Conservation (phyloP, 176 grass and related monocot genomes). For the Musa beccarii region DNA sequence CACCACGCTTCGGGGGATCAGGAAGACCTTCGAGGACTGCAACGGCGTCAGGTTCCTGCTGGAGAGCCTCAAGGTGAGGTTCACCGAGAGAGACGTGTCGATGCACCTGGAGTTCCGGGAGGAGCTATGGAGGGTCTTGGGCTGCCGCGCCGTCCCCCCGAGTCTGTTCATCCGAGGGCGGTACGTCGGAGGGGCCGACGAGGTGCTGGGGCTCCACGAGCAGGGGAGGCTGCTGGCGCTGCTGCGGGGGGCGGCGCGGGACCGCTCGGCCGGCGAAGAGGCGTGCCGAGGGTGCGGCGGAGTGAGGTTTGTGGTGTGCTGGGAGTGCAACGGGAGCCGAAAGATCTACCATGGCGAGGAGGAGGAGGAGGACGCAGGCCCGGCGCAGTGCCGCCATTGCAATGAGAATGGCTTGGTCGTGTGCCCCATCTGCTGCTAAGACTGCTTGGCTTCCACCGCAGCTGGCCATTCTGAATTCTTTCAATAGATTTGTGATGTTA, state of each 20-base stretch:
- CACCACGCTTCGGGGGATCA: conserved; percentile 58
- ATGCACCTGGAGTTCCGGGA: conserved; percentile 66
- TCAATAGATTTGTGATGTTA: background rate
- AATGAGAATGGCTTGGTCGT: conserved; percentile 20
- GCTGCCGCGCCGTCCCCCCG: conserved; percentile 33
- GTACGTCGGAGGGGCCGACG: conserved; percentile 67
- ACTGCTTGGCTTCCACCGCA: background rate
- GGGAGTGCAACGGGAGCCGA: conserved; percentile 58
- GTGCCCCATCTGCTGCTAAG: conserved; percentile 30
- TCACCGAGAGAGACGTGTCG: conserved; percentile 70
- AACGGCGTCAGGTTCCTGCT: conserved; percentile 45
- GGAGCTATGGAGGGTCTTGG: conserved; percentile 51
- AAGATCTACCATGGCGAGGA: conserved; percentile 30
- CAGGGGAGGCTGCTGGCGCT: conserved; percentile 33
- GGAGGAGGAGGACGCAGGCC: conserved; percentile 8
- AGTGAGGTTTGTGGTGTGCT: conserved; percentile 63
- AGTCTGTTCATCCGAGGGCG: conserved; percentile 57
- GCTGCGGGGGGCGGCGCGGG: conserved; percentile 22
- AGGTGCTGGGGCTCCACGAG: conserved; percentile 66
- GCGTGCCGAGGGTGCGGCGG: conserved; percentile 57
- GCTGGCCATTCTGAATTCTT: background rate
- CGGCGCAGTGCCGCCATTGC: conserved; percentile 12
- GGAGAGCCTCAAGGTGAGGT: conserved; percentile 46
- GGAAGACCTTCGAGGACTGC: conserved; percentile 84
- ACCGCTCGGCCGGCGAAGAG: conserved; percentile 13